Evolutionary conservation across 179 eudicot species (phyloP), one percentile per base, ranked within the genome.

Genomic region (Amaranthus tricolor): DNA sequence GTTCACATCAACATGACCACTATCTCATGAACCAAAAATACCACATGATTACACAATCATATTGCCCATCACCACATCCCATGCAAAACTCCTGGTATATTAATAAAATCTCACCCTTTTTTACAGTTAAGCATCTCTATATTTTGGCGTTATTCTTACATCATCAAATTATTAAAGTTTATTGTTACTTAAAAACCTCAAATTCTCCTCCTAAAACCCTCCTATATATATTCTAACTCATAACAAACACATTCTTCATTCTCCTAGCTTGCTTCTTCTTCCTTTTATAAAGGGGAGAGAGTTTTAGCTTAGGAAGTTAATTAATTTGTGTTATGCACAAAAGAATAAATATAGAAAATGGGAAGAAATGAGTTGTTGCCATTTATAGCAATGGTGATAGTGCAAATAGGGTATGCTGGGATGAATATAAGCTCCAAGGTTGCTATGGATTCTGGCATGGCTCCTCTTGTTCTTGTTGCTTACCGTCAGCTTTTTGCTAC

Each of bases 381-480:
- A 13, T 73, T 88, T 55, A 66, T 88, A 78, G 76, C 79, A 61
- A 94, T 94, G 98, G 92, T 90, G 59, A 65, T 90, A 20, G 88
- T 88, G 7, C 98, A 94, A 83, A 58, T 91, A 6, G 97, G 96
- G 5, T 94, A 85, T 58, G 92, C 97, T 0, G 96, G 94, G 0
- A 94, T 94, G 98, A 94, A 88, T 75, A 90, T 94, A 19, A 81
- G 78, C 14, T 88, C 98, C 0, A 94, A 88, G 74, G 85, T 91
- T 4, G 98, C 97, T 11, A 88, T 94, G 98, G 88, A 91, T 77
- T 78, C 93, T 0, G 98, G 97, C 47, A 87, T 94, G 98, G 79
- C 86, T 54, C 98, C 97, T 13, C 84, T 82, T 6, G 73, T 94
- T 58, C 97, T 88, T 20, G 97, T 94, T 8, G 90, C 93, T 7